Evolutionary conservation across 73 alveolate genomes (phyloP).

Genomic region (Urostyla sp.): DNA sequence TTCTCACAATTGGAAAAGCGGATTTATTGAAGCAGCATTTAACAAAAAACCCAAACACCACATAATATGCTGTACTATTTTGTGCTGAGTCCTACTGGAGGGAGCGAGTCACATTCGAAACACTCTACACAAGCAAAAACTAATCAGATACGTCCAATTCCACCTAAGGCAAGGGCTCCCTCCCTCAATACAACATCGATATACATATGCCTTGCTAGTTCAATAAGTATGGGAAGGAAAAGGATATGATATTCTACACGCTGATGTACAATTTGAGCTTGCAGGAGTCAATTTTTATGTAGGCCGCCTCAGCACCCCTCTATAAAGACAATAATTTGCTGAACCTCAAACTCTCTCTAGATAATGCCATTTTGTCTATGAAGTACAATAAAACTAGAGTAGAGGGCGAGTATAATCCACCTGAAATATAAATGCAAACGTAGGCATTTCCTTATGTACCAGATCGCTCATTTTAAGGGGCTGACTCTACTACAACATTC

Average conservation of each 20-base stretch:
- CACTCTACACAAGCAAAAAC: background rate
- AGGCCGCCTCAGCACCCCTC: constrained; percentile 67
- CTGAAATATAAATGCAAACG: too few species aligned
- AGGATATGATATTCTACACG: constrained; percentile 47
- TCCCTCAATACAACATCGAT: background rate
- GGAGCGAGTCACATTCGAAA: background rate
- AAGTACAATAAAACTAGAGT: constrained; percentile 38
- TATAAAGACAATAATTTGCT: constrained; percentile 73
- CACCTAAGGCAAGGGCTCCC: background rate
- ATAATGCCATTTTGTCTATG: constrained; percentile 75
- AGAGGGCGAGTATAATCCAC: background rate
- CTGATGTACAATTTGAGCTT: constrained; percentile 77
- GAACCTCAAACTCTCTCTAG: constrained; percentile 73
- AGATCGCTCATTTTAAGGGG: too few species aligned
- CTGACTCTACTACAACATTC: too few species aligned
- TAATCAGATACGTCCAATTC: background rate
- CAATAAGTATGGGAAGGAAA: background rate
- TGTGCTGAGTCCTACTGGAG: background rate
- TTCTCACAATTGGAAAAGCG: constrained; percentile 18
- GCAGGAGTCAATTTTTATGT: constrained; percentile 65
- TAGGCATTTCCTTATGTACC: too few species aligned
- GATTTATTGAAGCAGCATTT: constrained; percentile 53
- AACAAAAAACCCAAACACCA: constrained; percentile 34
- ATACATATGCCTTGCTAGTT: background rate
- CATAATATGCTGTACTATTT: background rate